Percentiles rank a stretch among this genome's conserved stretches.
Evolutionary conservation across 352 stramenopile species (phyloP).

Genomic region (Phytophthora pinifolia): DNA sequence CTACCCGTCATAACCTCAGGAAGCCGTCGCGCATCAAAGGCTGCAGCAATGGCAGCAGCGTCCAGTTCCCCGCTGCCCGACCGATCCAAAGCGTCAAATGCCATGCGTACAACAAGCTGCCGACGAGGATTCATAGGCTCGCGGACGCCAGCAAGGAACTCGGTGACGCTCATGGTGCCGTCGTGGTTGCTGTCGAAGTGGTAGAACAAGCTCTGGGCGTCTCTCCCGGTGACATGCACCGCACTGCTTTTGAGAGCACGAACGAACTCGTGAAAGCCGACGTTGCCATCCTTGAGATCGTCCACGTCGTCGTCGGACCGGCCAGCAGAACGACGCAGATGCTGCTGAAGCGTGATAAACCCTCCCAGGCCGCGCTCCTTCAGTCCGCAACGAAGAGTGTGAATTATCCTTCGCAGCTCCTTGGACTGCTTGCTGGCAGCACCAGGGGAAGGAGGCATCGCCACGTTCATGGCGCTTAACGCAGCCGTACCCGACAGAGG

Average conservation of each 20-base stretch:
- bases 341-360: constrained; percentile 76
- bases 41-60: constrained; percentile 61
- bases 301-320: constrained; percentile 34
- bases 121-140: constrained; percentile 83
- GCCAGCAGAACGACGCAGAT: constrained; percentile 60
- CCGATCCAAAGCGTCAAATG: constrained; percentile 88
- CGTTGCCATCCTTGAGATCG: constrained; percentile 62
- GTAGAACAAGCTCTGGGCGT: constrained; percentile 72
- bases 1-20: constrained; percentile 80
- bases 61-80: constrained; percentile 75
- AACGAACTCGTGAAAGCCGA: constrained; percentile 81
- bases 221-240: constrained; percentile 48
- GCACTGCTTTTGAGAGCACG: constrained; percentile 57
- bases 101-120: constrained; percentile 78
- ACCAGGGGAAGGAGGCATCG: constrained; percentile 14
- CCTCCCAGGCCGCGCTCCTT: constrained; percentile 66
- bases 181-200: constrained; percentile 88
- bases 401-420: constrained; percentile 58
- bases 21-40: constrained; percentile 84
- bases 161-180: constrained; percentile 75
- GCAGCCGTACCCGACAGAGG: constrained; percentile 3
- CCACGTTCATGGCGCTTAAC: constrained; percentile 14
- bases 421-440: constrained; percentile 49
- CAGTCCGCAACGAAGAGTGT: constrained; percentile 48
- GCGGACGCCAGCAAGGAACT: constrained; percentile 85